Base-by-base conservation (phyloP, 345 rosid species). In the Rhizophora apiculata region DNA sequence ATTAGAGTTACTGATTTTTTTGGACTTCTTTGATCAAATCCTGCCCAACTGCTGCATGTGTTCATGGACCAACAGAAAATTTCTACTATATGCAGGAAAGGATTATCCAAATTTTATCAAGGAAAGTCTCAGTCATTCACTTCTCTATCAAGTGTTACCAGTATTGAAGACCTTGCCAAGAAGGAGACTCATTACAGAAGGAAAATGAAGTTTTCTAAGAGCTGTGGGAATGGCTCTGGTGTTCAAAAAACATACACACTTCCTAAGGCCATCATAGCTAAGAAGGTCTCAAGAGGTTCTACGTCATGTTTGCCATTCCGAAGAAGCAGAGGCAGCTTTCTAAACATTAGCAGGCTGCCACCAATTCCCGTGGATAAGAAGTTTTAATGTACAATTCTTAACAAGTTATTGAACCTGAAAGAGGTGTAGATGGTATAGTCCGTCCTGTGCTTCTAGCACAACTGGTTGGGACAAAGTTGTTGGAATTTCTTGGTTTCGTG, bases 41-140 rank as follows among this genome's bases (percentile, higher is more conserved):
- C 26, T n/a, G 8, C 26, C 58, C 6, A 24, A n/a, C 58, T n/a
- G 4, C 10, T 54, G 26, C 24, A 34, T 54, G 13, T 54, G n/a
- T 54, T 24, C 24, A 16, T 16, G 24, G 58, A 54, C 58, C 24
- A 24, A 54, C n/a, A 34, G 8, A 54, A 19, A 48, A 8, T 5
- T 62, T 24, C 6, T 34, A 51, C n/a, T 53, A 2, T 39, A 57
- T 10, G 68, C 86, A 91, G 95, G 77, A 82, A 88, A 63, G 97
- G 96, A 21, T 75, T 94, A 24, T 94, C 98, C 31, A 87, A 84
- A 63, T 87, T 74, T 68, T 94, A 89, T 49, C 70, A 87, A 53
- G 98, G 98, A 59, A 89, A 84, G 75, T 88, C 95, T 3, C 91
- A 87, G 20, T 94, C 98, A 15, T 94, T 86, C 71, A 83, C 97